Conservation (phyloP, 805 yeast species). For the Wickerhamomyces mucosus region DNA sequence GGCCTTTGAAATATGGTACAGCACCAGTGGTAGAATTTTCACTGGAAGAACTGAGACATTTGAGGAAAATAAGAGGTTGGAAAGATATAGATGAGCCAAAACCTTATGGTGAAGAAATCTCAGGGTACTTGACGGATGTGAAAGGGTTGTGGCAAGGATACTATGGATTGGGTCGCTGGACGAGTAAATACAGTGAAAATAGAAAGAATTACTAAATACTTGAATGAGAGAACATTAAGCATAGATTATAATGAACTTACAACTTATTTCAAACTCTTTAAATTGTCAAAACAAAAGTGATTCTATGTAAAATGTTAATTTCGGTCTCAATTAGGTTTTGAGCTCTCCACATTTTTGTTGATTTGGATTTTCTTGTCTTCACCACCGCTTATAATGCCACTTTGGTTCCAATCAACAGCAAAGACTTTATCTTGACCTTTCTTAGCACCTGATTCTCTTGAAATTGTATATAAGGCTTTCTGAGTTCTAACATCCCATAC, state of each 20-base stretch:
- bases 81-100: slow-evolving; percentile 27
- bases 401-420: slow-evolving; percentile 71
- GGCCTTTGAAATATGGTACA: slow-evolving; percentile 89
- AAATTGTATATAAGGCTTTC: slow-evolving; percentile 70
- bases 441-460: slow-evolving; percentile 50
- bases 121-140: slow-evolving; percentile 60
- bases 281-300: too few relatives aligned
- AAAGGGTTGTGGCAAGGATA: slow-evolving; percentile 70
- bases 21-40: slow-evolving; percentile 71
- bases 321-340: too few relatives aligned
- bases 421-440: slow-evolving; percentile 59
- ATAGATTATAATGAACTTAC: slow-evolving; percentile 4
- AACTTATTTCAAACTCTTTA: slow-evolving; percentile 29
- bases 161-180: slow-evolving; percentile 57
- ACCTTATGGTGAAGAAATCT: slow-evolving; percentile 24
- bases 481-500: slow-evolving; percentile 94
- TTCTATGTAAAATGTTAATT: too few relatives aligned
- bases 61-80: slow-evolving; percentile 62
- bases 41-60: slow-evolving; percentile 51
- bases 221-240: not conserved
- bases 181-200: slow-evolving; percentile 3
- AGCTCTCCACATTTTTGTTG: slow-evolving; percentile 35
- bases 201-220: slow-evolving; percentile 1
- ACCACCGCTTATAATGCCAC: slow-evolving; percentile 88
- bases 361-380: slow-evolving; percentile 89